phyloP scores from a whole-genome alignment of 306 rosid genomes.

The Ammopiptanthus mongolicus region DNA sequence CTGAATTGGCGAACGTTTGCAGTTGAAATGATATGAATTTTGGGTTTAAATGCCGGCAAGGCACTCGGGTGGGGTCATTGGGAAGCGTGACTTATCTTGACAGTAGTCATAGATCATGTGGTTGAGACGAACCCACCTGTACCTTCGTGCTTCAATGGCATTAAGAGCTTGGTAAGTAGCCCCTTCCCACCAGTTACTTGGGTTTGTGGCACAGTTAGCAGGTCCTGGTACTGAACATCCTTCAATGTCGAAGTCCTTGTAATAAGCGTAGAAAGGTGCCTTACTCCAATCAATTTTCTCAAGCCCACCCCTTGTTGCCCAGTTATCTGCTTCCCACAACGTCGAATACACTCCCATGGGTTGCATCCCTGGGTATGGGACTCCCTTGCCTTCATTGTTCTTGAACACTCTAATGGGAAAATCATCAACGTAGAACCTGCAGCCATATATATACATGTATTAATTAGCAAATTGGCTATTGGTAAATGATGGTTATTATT shows the following conservation, averaged over 20 bases:
- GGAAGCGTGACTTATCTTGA: slow-evolving; percentile 63
- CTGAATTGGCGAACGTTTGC: not conserved
- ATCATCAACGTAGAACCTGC: slow-evolving; percentile 70
- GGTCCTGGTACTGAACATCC: slow-evolving; percentile 81
- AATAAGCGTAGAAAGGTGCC: slow-evolving; percentile 78
- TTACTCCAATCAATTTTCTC: slow-evolving; percentile 93
- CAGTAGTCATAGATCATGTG: slow-evolving; percentile 88
- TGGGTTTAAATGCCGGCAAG: slow-evolving; percentile 37
- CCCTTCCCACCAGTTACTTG: slow-evolving; percentile 87
- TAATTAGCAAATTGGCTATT: not conserved
- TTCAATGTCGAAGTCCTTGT: slow-evolving; percentile 87
- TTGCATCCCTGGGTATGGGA: slow-evolving; percentile 66
- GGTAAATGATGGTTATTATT: not conserved
- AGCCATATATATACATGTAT: not conserved
- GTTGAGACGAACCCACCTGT: slow-evolving; percentile 86
- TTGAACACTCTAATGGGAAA: slow-evolving; percentile 85
- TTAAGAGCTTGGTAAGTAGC: slow-evolving; percentile 49
- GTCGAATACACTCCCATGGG: slow-evolving; percentile 89
- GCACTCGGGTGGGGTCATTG: slow-evolving; percentile 72
- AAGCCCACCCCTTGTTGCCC: slow-evolving; percentile 98
- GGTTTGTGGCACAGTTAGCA: slow-evolving; percentile 50
- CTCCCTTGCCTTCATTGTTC: slow-evolving; percentile 67
- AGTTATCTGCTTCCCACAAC: slow-evolving; percentile 88
- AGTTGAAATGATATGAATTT: not conserved
- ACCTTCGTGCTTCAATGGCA: slow-evolving; percentile 45